Conservation (phyloP, 176 grass and related monocot species). For the Metroxylon sagu region DNA sequence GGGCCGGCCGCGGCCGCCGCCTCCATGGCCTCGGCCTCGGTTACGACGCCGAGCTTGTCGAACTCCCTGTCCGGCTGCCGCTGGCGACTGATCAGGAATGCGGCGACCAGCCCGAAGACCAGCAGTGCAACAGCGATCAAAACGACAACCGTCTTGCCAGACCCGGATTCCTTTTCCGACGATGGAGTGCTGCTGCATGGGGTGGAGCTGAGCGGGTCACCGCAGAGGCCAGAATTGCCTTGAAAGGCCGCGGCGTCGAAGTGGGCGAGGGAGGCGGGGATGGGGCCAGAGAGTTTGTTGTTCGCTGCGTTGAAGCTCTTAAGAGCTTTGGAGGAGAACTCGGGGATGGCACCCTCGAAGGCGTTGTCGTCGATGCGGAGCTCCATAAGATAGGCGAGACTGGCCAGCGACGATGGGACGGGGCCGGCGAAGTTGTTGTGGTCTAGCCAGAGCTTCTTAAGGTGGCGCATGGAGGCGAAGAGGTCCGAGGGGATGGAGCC, state of each 20-base stretch:
- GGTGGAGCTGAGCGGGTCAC: background rate
- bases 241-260: conserved; percentile 4
- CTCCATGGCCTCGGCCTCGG: background rate
- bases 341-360: conserved; percentile 9
- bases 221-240: conserved; percentile 8
- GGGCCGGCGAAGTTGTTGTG: no score
- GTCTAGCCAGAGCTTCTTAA: no score
- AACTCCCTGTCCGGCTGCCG: background rate
- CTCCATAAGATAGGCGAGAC: no score
- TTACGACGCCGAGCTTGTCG: background rate
- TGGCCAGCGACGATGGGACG: no score
- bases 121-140: background rate
- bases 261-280: background rate
- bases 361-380: conserved; percentile 7
- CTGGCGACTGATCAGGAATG: background rate
- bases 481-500: no score
- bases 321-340: background rate
- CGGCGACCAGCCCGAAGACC: background rate
- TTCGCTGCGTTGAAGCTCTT: background rate
- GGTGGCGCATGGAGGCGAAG: no score
- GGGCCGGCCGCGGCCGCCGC: background rate
- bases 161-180: background rate
- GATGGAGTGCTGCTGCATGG: no score
- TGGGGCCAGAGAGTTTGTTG: conserved; percentile 12
- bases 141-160: background rate